Evolutionary conservation across 352 stramenopile genomes (phyloP), one percentile per base, ranked within the genome.

Genomic region (Pythium sukuiense): DNA sequence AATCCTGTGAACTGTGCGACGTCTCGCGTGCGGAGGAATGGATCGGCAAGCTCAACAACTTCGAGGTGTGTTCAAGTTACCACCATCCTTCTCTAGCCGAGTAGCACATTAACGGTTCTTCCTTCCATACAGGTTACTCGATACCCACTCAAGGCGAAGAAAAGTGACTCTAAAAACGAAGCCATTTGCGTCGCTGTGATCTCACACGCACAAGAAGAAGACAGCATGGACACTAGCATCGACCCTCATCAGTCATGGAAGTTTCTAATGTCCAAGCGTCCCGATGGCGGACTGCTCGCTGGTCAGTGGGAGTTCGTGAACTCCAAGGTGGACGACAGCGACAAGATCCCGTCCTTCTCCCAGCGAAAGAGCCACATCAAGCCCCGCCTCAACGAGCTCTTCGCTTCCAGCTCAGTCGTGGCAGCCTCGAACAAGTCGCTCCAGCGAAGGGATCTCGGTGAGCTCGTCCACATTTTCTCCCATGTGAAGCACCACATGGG

Each of bases 401-500:
- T 92, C 5, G 68, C 62, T 32, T 71, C 72, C 29, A 30, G 41
- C n/a, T 61, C 60, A 0, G 27, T 84, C 12, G 12, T 70, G 1
- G n/a, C 50, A 1, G 55, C 72, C 0, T 57, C 58, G 26, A 75
- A 80, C 41, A 65, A 53, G 11, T 71, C 61, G 1, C 30, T 67
- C 27, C 41, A 83, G 37, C 81, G 85, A 12, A 64, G 71, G 45
- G 84, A 96, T 48, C 45, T 92, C 2, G 85, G 86, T 37, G 79
- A 92, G 12, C 76, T 96, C 35, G 78, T 81, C 13, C 89, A 97
- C 71, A 79, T 97, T n/a, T 97, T 97, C 65, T 97, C 89, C 8
- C 89, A 97, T 48, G 79, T 96, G 13, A 94, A 93, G 76, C 89
- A 97, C 41, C 79, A 95, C 73, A 97, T 97, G 89, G 84, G 88